Base-by-base conservation (phyloP, 495 filamentous ascomycete genomes). In the Terfezia claveryi region DNA sequence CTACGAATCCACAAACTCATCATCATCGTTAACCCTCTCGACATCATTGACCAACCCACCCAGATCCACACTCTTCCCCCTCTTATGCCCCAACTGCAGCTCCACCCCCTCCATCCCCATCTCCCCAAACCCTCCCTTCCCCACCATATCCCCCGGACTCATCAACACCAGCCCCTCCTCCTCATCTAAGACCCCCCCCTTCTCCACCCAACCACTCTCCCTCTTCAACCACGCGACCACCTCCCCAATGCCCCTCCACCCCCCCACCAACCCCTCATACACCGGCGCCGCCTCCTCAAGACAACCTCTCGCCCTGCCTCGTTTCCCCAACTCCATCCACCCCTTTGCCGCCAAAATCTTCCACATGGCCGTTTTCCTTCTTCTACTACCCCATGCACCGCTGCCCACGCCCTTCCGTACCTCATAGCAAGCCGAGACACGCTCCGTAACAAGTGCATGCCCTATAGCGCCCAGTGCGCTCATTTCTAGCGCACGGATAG, bases 331-430 rank as follows among this genome's bases (percentile, higher is more conserved):
- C 41, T 73, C 74, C 14, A 88, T 67, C 91, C 91, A 98, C 3
- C 78, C 74, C 52, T 92, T 82, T 0, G 87, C 80, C 7, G 82
- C 83, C 36, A 93, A 71, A 27, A 91, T 74, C 59, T 79, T 82
- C 89, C 92, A 98, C 66, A 94, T 75, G 0, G 84, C 92, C 9
- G 86, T 82, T 68, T 94, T 96, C 27, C 91, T 74, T 51, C 71
- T 73, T 54, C 91, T 71, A 5, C 75, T 70, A 2, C 23, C 86
- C 74, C 78, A 83, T 38, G 66, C 69, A n/a, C 78, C 72, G 0
- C 75, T 74, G 0, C 80, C 77, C 0, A 74, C 66, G 1, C 83
- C 80, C 36, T 72, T 72, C 52, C 85, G 82, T 1, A 83, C 76
- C 0, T 78, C 79, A 66, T 87, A 94, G 68, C 87, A 93, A 2